Evolutionary conservation across 2,329 filamentous ascomycete genomes (phyloP).

Genomic region (Chalaropsis ovoidea): DNA sequence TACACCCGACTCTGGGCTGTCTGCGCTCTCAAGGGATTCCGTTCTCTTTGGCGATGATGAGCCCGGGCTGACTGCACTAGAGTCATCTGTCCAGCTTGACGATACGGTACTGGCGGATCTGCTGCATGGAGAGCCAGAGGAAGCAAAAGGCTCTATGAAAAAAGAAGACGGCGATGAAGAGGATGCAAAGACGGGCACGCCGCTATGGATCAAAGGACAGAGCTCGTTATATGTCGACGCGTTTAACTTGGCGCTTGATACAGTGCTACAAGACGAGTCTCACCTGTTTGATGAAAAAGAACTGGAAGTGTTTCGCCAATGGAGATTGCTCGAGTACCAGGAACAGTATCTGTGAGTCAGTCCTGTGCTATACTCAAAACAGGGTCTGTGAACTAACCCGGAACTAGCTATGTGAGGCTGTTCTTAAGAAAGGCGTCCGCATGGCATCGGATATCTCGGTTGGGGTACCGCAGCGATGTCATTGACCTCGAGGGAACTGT

Average conservation of each 20-base stretch:
- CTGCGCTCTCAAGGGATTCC: background rate
- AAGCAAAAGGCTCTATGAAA: constrained; percentile 48
- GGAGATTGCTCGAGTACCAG: constrained; percentile 67
- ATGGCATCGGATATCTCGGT: constrained; percentile 73
- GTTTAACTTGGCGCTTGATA: constrained; percentile 85
- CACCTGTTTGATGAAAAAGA: constrained; percentile 81
- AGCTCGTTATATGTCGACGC: constrained; percentile 96
- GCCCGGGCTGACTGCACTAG: background rate
- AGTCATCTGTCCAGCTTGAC: background rate
- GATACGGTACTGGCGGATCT: background rate
- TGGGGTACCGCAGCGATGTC: constrained; percentile 78
- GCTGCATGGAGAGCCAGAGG: too few species aligned
- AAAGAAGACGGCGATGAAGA: constrained; percentile 53
- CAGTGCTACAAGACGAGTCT: constrained; percentile 76
- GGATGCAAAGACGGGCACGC: background rate
- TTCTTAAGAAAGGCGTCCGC: constrained; percentile 85
- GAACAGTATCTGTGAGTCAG: constrained; percentile 71
- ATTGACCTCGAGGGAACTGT: constrained; percentile 60
- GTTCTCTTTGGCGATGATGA: background rate
- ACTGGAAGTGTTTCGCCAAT: constrained; percentile 62
- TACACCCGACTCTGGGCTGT: background rate
- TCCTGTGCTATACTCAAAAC: background rate
- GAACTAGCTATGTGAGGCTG: constrained; percentile 68
- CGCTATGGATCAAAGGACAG: constrained; percentile 58
- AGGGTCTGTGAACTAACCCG: constrained; percentile 5